These are phyloP conservation scores for Nemania bipapillata DNA, from an alignment of 2,329 filamentous ascomycete species.

Conservation along the genomic window DNA sequence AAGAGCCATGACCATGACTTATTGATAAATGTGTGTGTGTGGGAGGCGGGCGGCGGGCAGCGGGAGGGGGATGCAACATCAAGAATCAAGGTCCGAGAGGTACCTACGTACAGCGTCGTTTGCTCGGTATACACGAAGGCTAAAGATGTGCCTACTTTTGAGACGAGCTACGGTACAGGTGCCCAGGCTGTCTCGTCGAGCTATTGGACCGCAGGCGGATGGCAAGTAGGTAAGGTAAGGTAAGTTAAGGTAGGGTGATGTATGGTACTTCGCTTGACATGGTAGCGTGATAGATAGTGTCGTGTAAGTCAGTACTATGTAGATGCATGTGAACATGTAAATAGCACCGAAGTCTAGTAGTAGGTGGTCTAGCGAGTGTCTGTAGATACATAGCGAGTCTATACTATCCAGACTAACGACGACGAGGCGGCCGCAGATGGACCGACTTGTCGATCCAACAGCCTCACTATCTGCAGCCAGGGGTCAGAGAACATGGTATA, in stretches of 20 bases:
- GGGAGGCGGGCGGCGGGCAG: constrained; percentile 15
- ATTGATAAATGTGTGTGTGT: constrained; percentile 4
- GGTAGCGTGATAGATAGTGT: not conserved
- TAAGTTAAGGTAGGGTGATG: constrained; percentile 11
- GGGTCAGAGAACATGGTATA: constrained; percentile 11
- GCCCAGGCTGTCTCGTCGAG: no score
- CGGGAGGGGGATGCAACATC: constrained; percentile 22
- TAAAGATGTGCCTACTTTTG: not conserved
- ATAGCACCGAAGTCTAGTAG: no score
- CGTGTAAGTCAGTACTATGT: not conserved
- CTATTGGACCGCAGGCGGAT: not conserved
- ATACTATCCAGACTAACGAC: no score
- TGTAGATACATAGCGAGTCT: not conserved
- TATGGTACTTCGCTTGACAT: constrained; percentile 20
- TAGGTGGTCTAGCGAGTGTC: no score
- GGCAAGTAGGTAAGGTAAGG: not conserved
- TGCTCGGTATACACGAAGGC: constrained; percentile 13
- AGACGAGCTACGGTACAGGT: no score
- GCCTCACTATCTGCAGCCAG: constrained; percentile 37
- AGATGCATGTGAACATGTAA: constrained; percentile 3
- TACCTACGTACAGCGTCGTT: not conserved
- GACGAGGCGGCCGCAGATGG: constrained; percentile 33
- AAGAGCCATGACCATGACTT: not conserved
- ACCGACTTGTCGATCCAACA: constrained; percentile 35
- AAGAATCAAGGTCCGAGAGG: constrained; percentile 13